Base-by-base conservation (phyloP, 768 basidiomycete species). In the Dentipellis sp. region DNA sequence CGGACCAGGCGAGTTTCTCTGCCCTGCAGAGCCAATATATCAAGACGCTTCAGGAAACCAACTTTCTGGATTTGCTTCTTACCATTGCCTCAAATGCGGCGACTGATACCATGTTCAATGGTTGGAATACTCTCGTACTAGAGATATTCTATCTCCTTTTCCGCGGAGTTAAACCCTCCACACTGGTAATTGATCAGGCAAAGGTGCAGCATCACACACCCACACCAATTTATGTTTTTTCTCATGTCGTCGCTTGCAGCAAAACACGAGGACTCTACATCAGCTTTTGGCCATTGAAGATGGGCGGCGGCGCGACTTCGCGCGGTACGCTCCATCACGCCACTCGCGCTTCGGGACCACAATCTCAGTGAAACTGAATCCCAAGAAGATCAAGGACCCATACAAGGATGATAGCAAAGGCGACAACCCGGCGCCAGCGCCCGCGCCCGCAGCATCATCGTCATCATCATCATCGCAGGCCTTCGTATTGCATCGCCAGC, bases 341-440 rank as follows among this genome's bases (percentile, higher is more conserved):
- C 97, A 99, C 71, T 92, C 93, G 22, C 84, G 94, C 50, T 99
- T 99, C 69, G 97, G 97, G 1, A 98, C 97, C 2, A 98, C 94
- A 9, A 86, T 98, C 60, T 74, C 87, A 19, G 86, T 99, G 53
- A 81, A 77, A 59, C 74, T 88, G 45, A 87, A 84, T 57, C 68
- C 83, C 12, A 79, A 77, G 59, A 82, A 79, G 68, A 55, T 42
- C 10, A 14, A 42, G 7, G 29, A 22, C 10, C 17, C 51, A 3
- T 29, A 52, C 50, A 50, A 22, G 58, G 23, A 63, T 14, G 63
- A 67, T 16, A 58, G 70, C 10, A 61, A 53, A 55, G 65, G 65
- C 40, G 64, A 66, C 54, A 61, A 48, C 12, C 58, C 59, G 55
- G 63, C 64, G 52, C 65, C 58, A 45, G 52, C 65, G 40, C 60